Base-by-base conservation (phyloP, 2,329 filamentous ascomycete genomes). In the Fusarium chlamydosporum region DNA sequence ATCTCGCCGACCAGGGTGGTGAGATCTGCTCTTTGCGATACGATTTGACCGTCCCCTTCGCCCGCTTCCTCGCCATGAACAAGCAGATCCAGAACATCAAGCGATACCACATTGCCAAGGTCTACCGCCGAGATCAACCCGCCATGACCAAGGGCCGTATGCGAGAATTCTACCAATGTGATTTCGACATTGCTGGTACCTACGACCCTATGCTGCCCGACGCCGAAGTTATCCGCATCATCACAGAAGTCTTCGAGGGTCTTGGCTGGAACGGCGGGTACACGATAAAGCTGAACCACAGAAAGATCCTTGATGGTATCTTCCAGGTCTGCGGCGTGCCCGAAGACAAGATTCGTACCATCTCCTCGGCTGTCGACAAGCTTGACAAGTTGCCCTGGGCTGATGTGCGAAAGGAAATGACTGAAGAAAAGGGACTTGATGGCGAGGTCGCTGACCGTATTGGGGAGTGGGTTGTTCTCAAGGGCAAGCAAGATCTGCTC, bases 81-180 rank as follows among this genome's bases (percentile, higher is more conserved):
- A 86, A 90, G 68, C 86, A 89, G 68, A 85, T 96, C 57, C 89
- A 92, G 79, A 91, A 86, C 79, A 95, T 97, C 82, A 97, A 97
- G 84, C 88, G 95, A 75, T 97, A 97, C 80, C 94, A 97, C 82
- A 94, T 98, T 72, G 94, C 93, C 72, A 97, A 97, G 82, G 94
- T 97, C 68, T 83, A 83, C 76, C 79, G 81, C 47, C 72, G 80
- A 72, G 80, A 82, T 60, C 80, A 82, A 66, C 80, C 80, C 13
- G 74, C 93, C 65, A 93, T 97, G 82, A 92, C 91, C 66, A 96
- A 96, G 79, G 95, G 94, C 52, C 89, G 94, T 55, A 96, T 97
- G 91, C 88, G 95, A 76, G 95, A 97, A 81, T 97, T 97, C 81
- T 97, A 96, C 83, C 94, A 97, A 81, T 97, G 94, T 82, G 95